phyloP scores from a whole-genome alignment of 306 rosid genomes.

The Boehmeria nivea region DNA sequence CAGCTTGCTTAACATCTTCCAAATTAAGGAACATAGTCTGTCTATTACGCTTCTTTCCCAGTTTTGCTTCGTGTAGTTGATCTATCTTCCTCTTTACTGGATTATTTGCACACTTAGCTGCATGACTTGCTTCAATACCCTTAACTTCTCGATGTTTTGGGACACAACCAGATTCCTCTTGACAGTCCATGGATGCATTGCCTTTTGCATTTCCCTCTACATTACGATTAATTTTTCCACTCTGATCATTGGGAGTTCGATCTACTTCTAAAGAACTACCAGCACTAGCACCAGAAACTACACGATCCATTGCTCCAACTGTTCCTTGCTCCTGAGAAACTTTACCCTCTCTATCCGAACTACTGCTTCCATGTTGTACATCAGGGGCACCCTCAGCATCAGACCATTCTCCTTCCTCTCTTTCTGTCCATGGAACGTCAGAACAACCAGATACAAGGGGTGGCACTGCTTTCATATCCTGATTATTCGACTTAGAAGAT shows the following conservation, averaged over 20 bases:
- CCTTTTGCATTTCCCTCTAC: conserved; percentile 51
- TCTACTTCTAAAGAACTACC: conserved; percentile 50
- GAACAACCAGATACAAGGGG: conserved; percentile 26
- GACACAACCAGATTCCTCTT: conserved; percentile 50
- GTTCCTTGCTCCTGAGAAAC: conserved; percentile 38
- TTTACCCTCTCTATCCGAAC: conserved; percentile 40
- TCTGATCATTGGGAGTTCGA: conserved; percentile 39
- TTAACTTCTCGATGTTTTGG: conserved; percentile 74
- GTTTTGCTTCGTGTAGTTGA: conserved; percentile 75
- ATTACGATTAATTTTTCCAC: conserved; percentile 41
- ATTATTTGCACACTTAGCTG: conserved; percentile 68
- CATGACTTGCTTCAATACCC: conserved; percentile 82
- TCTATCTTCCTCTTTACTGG: conserved; percentile 79
- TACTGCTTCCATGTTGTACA: conserved; percentile 37
- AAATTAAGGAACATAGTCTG: conserved; percentile 91
- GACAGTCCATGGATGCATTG: conserved; percentile 51
- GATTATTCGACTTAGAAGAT: conserved; percentile 33
- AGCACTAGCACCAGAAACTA: conserved; percentile 31
- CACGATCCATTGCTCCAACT: conserved; percentile 30
- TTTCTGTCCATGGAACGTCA: conserved; percentile 47
- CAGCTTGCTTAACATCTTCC: conserved; percentile 96
- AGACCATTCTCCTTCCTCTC: conserved; percentile 99
- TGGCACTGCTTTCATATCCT: conserved; percentile 36
- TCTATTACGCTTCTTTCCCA: conserved; percentile 93
- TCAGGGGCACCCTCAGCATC: conserved; percentile 73